These are phyloP conservation scores for Fusarium guadeloupense DNA, from an alignment of 2,329 filamentous ascomycete genomes.

Conservation along the genomic window DNA sequence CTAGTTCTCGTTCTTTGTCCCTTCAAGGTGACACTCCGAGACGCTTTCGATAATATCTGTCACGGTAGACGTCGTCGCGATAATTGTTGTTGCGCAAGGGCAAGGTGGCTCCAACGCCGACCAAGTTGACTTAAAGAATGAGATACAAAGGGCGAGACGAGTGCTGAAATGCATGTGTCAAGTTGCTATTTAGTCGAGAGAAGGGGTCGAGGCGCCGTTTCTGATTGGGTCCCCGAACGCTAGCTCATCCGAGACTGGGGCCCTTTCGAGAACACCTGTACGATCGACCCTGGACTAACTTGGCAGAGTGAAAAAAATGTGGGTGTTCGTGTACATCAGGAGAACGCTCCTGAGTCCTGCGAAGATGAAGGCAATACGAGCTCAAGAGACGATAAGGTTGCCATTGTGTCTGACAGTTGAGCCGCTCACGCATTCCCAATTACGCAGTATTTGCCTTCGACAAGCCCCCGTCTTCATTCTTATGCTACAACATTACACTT, in stretches of 20 bases:
- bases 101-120: conserved; percentile 35
- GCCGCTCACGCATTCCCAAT: neutral
- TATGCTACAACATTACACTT: neutral
- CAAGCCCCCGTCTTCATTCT: neutral
- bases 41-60: conserved; percentile 2
- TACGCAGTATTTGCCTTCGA: neutral
- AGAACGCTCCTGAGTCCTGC: neutral
- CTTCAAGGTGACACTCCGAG: neutral
- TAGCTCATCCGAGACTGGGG: conserved; percentile 12
- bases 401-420: neutral
- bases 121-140: conserved; percentile 31
- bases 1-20: neutral
- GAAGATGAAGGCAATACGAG: neutral
- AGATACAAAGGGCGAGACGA: conserved; percentile 36
- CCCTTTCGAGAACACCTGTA: conserved; percentile 13
- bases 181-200: conserved; percentile 20
- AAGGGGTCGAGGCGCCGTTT: conserved; percentile 23
- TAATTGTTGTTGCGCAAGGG: conserved; percentile 19
- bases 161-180: conserved; percentile 33
- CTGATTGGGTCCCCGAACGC: conserved; percentile 34
- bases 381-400: neutral
- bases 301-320: conserved; percentile 6
- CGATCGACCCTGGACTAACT: conserved; percentile 18
- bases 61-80: conserved; percentile 16
- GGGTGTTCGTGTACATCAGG: neutral